These are phyloP conservation scores for Pseudogymnoascus sp. DNA, from an alignment of 2,329 filamentous ascomycete genomes.

Conservation along the genomic window DNA sequence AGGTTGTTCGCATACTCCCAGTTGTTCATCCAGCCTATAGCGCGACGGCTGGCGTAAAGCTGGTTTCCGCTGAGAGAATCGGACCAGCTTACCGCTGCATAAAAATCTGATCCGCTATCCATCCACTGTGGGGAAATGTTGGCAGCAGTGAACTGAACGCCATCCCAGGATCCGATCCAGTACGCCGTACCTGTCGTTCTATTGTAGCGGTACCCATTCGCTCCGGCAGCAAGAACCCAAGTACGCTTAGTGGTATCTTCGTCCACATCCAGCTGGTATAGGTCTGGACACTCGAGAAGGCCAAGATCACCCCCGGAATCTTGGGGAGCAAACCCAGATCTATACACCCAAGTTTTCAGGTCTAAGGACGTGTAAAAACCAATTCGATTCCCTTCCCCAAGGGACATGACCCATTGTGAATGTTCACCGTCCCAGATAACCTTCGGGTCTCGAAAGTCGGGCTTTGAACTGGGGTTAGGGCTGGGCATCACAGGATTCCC, in stretches of 20 bases:
- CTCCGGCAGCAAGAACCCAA: neutral
- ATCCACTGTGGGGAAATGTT: neutral
- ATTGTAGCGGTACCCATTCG: neutral
- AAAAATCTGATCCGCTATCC: neutral
- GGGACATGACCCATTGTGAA: slow-evolving; percentile 49
- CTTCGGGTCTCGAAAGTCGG: slow-evolving; percentile 56
- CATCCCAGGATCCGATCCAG: neutral
- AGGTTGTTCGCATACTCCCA: neutral
- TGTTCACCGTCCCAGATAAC: slow-evolving; percentile 46
- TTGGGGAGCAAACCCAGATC: slow-evolving; percentile 44
- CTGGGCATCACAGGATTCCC: slow-evolving; percentile 50
- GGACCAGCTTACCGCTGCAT: neutral
- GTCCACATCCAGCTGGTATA: neutral
- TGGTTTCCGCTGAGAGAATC: neutral
- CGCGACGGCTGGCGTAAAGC: neutral
- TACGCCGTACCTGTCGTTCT: neutral
- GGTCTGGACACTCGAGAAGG: neutral
- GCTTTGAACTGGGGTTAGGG: slow-evolving; percentile 33
- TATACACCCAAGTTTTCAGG: slow-evolving; percentile 49
- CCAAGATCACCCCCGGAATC: neutral
- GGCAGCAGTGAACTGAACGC: neutral
- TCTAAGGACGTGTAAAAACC: slow-evolving; percentile 55
- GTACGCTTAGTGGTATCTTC: neutral
- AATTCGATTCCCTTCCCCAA: slow-evolving; percentile 48
- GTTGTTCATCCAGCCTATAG: neutral